These are phyloP conservation scores for Russula dissimulans DNA, from an alignment of 768 basidiomycete genomes.

Conservation along the genomic window DNA sequence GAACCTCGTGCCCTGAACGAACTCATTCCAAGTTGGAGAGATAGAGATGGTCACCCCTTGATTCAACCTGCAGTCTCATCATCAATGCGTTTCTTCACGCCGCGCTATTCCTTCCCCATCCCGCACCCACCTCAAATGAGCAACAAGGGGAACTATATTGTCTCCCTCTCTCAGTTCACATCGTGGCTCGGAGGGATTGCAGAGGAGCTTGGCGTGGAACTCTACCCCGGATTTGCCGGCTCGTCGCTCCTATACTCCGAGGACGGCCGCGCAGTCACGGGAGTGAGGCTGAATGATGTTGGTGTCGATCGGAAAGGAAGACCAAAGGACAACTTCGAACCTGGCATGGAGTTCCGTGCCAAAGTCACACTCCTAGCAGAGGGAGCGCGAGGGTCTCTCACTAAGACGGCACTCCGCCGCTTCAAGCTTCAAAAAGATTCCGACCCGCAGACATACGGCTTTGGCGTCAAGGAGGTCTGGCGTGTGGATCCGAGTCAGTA, in stretches of 20 bases:
- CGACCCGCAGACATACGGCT: constrained; percentile 90
- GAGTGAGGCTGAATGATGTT: constrained; percentile 89
- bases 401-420: constrained; percentile 65
- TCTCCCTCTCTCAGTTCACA: constrained; percentile 81
- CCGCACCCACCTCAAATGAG: constrained; percentile 97
- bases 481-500: constrained; percentile 59
- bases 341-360: constrained; percentile 92
- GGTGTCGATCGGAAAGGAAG: constrained; percentile 71
- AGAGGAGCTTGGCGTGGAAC: constrained; percentile 81
- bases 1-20: constrained; percentile 89
- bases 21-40: constrained; percentile 78
- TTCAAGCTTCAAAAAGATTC: constrained; percentile 60
- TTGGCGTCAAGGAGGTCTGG: constrained; percentile 98
- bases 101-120: constrained; percentile 59
- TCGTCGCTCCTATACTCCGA: constrained; percentile 67
- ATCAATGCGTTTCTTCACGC: constrained; percentile 79
- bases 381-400: constrained; percentile 88
- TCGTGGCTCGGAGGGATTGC: constrained; percentile 85
- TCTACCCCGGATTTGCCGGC: constrained; percentile 97
- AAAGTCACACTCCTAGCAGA: constrained; percentile 90
- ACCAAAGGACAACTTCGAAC: constrained; percentile 84
- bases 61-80: constrained; percentile 70
- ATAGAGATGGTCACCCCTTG: constrained; percentile 61
- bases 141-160: constrained; percentile 89
- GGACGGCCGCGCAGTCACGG: constrained; percentile 53